These are phyloP conservation scores for Erythrophleum fordii DNA, from an alignment of 306 rosid species.

Conservation along the genomic window DNA sequence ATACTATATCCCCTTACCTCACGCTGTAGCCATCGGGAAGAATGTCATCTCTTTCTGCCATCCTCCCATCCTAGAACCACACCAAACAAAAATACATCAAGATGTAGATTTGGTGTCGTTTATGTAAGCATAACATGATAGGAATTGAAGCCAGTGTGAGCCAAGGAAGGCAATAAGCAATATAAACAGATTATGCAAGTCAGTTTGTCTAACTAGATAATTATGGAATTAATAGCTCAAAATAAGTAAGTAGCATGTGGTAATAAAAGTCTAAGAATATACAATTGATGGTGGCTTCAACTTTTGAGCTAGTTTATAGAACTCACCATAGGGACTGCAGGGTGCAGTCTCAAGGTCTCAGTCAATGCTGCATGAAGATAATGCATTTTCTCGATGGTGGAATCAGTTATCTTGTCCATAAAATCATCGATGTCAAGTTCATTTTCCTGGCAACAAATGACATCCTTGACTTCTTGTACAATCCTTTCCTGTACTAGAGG, in stretches of 20 bases:
- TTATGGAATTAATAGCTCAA: neutral
- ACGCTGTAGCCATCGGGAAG: conserved; percentile 1
- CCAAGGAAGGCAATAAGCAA: neutral
- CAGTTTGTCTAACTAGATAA: neutral
- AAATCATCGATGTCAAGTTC: neutral
- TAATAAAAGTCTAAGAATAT: neutral
- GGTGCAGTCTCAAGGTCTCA: neutral
- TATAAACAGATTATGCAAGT: neutral
- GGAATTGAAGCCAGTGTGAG: neutral
- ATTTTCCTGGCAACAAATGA: neutral
- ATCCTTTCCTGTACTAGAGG: neutral
- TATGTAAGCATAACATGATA: neutral
- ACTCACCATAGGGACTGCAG: neutral
- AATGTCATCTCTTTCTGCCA: neutral
- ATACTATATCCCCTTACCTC: neutral
- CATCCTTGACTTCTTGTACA: neutral
- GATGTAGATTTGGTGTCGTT: neutral
- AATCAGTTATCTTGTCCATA: neutral
- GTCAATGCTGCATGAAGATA: conserved; percentile 3
- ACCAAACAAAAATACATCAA: neutral
- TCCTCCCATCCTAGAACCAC: neutral
- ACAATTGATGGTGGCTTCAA: neutral
- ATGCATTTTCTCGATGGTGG: neutral
- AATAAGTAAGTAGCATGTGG: neutral
- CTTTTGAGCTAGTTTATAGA: neutral